These are phyloP conservation scores for Candida ascalaphidarum DNA, from an alignment of 805 yeast species.

Conservation along the genomic window DNA sequence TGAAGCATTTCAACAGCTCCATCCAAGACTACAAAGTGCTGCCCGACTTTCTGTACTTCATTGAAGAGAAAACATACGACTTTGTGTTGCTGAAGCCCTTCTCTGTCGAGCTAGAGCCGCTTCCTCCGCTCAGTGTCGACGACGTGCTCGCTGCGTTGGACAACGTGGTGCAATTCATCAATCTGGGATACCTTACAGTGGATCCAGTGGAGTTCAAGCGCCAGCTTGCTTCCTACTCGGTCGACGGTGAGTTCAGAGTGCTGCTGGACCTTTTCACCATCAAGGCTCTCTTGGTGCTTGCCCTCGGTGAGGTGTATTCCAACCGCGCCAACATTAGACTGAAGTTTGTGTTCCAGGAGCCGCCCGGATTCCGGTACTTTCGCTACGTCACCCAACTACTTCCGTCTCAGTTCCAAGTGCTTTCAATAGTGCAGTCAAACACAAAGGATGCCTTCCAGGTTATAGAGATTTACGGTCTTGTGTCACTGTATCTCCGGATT, in stretches of 20 bases:
- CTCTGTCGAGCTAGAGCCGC: no score
- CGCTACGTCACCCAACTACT: slow-evolving; percentile 9
- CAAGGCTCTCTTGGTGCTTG: slow-evolving; percentile 12
- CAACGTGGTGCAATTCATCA: slow-evolving; percentile 11
- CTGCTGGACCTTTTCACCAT: slow-evolving; percentile 8
- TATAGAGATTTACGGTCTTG: slow-evolving; percentile 15
- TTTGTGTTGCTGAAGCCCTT: slow-evolving; percentile 2
- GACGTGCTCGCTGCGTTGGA: slow-evolving; percentile 4
- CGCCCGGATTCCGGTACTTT: slow-evolving; percentile 17
- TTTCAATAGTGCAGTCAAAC: slow-evolving; percentile 5
- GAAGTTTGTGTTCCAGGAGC: neutral
- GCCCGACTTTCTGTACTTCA: slow-evolving; percentile 14
- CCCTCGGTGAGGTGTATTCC: slow-evolving; percentile 15
- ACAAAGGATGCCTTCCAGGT: slow-evolving; percentile 10
- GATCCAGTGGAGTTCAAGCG: slow-evolving; percentile 11
- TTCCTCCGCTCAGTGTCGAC: slow-evolving; percentile 1
- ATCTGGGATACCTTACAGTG: slow-evolving; percentile 16
- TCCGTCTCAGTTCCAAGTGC: slow-evolving; percentile 11
- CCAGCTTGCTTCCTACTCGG: slow-evolving; percentile 4
- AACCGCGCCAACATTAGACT: slow-evolving; percentile 4
- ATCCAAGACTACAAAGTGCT: slow-evolving; percentile 8
- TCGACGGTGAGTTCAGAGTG: slow-evolving; percentile 3
- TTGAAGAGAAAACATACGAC: slow-evolving; percentile 16
- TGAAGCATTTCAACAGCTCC: slow-evolving; percentile 8
- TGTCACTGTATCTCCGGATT: slow-evolving; percentile 14